Percentiles rank a stretch among this genome's conserved stretches.
phyloP scores from a whole-genome alignment of 1,139 yeast genomes.

The Taphrina flavorubra region DNA sequence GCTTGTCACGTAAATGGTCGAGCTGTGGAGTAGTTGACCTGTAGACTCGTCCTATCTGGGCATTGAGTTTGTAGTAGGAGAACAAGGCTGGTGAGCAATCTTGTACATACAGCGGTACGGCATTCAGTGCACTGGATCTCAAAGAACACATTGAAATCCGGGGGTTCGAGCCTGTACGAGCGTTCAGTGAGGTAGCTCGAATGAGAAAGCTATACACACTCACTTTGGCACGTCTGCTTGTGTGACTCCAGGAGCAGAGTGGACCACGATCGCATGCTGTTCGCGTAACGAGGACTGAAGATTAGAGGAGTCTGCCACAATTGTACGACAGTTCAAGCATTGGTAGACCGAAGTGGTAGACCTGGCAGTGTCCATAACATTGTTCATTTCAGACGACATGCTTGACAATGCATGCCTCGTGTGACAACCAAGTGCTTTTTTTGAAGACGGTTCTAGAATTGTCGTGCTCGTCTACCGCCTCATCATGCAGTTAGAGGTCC shows the following conservation, averaged over 20 bases:
- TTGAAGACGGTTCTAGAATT: too few species aligned
- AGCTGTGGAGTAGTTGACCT: constrained; percentile 9
- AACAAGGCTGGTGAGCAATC: not conserved
- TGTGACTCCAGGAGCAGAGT: not conserved
- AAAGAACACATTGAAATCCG: constrained; percentile 7
- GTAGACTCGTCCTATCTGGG: constrained; percentile 15
- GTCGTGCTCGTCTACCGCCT: too few species aligned
- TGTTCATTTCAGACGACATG: too few species aligned
- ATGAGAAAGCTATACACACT: not conserved
- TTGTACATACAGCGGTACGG: not conserved
- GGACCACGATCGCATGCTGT: constrained; percentile 13
- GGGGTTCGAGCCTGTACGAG: constrained; percentile 11
- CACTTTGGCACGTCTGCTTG: constrained; percentile 13
- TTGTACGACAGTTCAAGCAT: constrained; percentile 12
- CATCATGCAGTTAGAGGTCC: too few species aligned
- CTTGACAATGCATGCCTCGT: too few species aligned
- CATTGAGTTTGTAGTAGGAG: not conserved
- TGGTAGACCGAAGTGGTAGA: constrained; percentile 4
- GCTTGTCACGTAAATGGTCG: constrained; percentile 12
- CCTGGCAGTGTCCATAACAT: too few species aligned
- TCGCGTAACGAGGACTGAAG: constrained; percentile 6
- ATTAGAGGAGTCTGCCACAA: constrained; percentile 9
- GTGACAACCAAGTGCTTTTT: too few species aligned
- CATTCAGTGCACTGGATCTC: constrained; percentile 13
- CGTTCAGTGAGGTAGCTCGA: not conserved